Base-by-base conservation (phyloP, 2,329 filamentous ascomycete species). In the Colletotrichum sublineola region DNA sequence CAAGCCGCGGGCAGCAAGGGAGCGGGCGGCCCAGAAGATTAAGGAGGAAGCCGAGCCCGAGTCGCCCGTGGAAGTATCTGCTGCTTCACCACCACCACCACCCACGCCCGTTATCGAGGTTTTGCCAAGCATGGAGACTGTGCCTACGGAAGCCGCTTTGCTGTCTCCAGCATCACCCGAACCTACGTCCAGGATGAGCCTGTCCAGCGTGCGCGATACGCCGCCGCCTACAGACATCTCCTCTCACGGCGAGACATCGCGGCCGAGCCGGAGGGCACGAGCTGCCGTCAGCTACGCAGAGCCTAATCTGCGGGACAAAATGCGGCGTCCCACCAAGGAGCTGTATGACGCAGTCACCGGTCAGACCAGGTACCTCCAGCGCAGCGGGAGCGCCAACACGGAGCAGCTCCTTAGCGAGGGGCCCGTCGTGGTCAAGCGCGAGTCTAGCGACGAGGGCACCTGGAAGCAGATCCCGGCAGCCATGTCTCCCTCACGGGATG, bases 231-330 rank as follows among this genome's bases (percentile, higher is more conserved):
- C 83, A 20, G 87, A 91, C 75, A 86, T 91, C 46, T 88, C 86
- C 9, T 83, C 82, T 9, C 85, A 81, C 46, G 86, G 87, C 62
- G 88, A 92, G 75, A 87, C 87, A 38, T 86, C 88, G 38, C 87
- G 94, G 56, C 88, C 89, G 31, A 92, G 91, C 76, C 86, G 94
- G 75, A 88, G 94, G 75, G 89, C 90, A 60, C 87, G 92, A 76
- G 84, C 89, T 14, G 86, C 90, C 62, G 88, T 96, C 73, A 96
- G 93, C 83, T 96, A 96, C 80, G 92, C 93, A 14, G 93, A 96
- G 80, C 94, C 94, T 1, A 96, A 93, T 77, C 84, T 96, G 53
- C 88, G 92, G 74, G 92, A 92, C 78, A 96, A 96, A 83, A 95
- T 96, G 93, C 89, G 94, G 71, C 88, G 94, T 71, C 93, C 94